These are phyloP conservation scores for Leptodontidium sp. DNA, from an alignment of 2,329 filamentous ascomycete species.

Conservation along the genomic window DNA sequence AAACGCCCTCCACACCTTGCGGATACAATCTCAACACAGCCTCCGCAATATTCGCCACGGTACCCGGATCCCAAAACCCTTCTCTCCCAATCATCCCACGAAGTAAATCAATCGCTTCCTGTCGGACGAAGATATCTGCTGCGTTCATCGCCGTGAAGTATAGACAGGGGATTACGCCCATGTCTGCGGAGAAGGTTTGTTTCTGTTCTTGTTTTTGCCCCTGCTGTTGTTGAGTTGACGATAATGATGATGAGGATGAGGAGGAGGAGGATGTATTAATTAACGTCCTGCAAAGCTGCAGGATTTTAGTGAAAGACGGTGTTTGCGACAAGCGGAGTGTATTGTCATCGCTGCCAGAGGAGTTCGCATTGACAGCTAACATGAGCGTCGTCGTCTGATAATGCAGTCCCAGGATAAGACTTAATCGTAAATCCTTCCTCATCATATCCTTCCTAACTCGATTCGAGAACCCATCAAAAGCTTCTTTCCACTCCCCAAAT, in stretches of 20 bases:
- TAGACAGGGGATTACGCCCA: constrained; percentile 31
- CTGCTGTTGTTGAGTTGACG: not conserved
- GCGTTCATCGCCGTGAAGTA: constrained; percentile 35
- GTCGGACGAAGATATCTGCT: constrained; percentile 16
- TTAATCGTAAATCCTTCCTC: too few species aligned
- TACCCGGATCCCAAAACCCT: constrained; percentile 33
- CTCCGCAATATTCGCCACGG: constrained; percentile 29
- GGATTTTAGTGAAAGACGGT: too few species aligned
- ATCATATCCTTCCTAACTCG: too few species aligned
- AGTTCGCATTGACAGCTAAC: too few species aligned
- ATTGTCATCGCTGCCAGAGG: too few species aligned
- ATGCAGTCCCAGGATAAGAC: too few species aligned
- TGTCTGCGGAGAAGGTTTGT: constrained; percentile 26
- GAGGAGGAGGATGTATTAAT: not conserved
- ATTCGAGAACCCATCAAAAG: too few species aligned
- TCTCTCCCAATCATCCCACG: constrained; percentile 29
- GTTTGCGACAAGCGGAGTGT: too few species aligned
- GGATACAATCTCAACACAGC: constrained; percentile 15
- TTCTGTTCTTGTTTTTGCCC: too few species aligned
- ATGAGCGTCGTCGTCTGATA: too few species aligned
- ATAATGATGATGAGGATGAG: not conserved
- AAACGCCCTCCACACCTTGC: not conserved
- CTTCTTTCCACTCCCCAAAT: too few species aligned
- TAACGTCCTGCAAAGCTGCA: not conserved
- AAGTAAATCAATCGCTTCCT: constrained; percentile 32